These are phyloP conservation scores for Boletus subcaerulescens DNA, from an alignment of 768 basidiomycete genomes.

Conservation along the genomic window DNA sequence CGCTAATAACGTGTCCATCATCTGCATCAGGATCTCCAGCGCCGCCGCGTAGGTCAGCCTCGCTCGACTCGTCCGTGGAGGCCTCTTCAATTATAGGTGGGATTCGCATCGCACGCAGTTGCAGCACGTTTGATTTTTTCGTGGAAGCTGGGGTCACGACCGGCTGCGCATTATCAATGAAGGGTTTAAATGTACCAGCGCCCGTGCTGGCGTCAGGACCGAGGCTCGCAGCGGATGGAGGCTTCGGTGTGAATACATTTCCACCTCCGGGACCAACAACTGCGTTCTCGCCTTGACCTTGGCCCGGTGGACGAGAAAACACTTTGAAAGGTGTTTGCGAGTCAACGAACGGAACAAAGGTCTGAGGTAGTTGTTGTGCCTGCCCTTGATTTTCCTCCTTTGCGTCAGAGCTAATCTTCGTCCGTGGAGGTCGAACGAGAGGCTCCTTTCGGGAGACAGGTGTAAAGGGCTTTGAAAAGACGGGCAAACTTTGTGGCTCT, in stretches of 20 bases:
- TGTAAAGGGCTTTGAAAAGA: conserved; percentile 66
- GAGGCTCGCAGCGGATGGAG: conserved; percentile 16
- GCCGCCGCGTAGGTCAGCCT: conserved; percentile 19
- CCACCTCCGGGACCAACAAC: conserved; percentile 16
- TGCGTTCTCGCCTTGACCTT: conserved; percentile 41
- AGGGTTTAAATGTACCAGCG: conserved; percentile 37
- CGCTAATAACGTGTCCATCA: conserved; percentile 24
- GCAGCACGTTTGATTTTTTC: conserved; percentile 19
- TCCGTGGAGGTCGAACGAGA: conserved; percentile 23
- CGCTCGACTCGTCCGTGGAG: conserved; percentile 34
- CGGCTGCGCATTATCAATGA: conserved; percentile 26
- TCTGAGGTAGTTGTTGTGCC: conserved; percentile 25
- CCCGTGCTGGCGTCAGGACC: conserved; percentile 3
- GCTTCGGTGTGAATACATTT: conserved; percentile 46
- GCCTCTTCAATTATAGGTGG: conserved; percentile 24
- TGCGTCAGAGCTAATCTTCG: conserved; percentile 14
- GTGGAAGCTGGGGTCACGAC: conserved; percentile 16
- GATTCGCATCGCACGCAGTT: conserved; percentile 17
- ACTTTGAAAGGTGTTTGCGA: conserved; percentile 50
- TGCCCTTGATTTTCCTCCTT: conserved; percentile 19
- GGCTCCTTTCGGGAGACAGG: conserved; percentile 46
- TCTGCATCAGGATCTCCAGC: conserved; percentile 23
- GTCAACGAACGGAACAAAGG: conserved; percentile 43
- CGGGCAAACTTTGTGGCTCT: conserved; percentile 36
- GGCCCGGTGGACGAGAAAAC: conserved; percentile 61